Percentiles rank a stretch among this genome's conserved stretches.
phyloP scores from a whole-genome alignment of 2,329 filamentous ascomycete genomes.

The Scedosporium minutisporum region DNA sequence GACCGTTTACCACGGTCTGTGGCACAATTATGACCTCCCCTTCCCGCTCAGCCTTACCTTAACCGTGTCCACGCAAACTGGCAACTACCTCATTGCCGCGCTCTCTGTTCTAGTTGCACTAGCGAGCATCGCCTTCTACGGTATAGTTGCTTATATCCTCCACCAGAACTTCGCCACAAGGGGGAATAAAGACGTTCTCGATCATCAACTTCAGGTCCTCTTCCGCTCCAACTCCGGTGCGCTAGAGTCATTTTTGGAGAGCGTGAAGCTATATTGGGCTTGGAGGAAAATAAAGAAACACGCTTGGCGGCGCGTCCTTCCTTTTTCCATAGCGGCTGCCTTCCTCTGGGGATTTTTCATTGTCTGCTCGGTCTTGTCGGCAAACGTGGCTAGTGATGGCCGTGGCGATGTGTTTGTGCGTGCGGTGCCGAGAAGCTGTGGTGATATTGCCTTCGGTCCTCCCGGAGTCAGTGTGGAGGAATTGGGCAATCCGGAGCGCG shows the following conservation, averaged over 20 bases:
- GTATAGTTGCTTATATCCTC: not conserved
- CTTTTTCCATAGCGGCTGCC: not conserved
- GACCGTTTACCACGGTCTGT: not conserved
- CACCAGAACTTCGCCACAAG: not conserved
- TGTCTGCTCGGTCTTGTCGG: not conserved
- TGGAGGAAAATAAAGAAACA: not conserved
- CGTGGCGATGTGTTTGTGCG: not conserved
- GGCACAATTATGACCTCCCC: not conserved
- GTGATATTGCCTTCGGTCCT: not conserved
- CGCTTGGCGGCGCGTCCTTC: not conserved
- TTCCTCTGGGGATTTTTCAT: not conserved
- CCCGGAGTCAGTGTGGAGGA: not conserved
- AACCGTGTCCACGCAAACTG: not conserved
- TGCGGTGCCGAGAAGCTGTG: not conserved
- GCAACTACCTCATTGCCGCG: not conserved
- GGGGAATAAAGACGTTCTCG: not conserved
- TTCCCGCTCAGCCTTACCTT: constrained; percentile 2
- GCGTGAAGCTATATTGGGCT: not conserved
- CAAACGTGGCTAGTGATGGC: not conserved
- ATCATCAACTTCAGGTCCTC: not conserved
- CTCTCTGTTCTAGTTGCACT: not conserved
- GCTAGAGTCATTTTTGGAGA: not conserved
- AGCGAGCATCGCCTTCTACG: not conserved
- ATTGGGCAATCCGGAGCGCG: not conserved
- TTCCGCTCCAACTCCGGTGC: not conserved